Base-by-base conservation (phyloP, 1,284 basidiomycete genomes). In the Lignosus rhinocerotis region DNA sequence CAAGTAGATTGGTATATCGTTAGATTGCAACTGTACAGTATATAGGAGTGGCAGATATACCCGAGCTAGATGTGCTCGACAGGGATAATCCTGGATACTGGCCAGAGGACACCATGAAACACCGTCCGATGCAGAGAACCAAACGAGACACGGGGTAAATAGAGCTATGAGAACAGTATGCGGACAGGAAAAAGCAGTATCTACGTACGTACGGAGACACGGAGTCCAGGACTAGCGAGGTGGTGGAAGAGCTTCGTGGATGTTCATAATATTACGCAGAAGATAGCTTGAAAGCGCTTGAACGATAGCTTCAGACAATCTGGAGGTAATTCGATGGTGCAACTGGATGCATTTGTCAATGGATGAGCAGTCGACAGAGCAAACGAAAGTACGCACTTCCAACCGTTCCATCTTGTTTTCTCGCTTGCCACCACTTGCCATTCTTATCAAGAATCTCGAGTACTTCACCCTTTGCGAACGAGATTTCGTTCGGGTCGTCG, bases 351-450 rank as follows among this genome's bases (percentile, higher is more conserved):
- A 60, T 53, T 53, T 44, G 48, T 70, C 56, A 72, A 60, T 41
- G 17, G 41, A 21, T 11, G 16, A 10, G 43, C 17, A 14, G 4
- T 11, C 30, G 59, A 58, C 41, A 52, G 59, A 9, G 54, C 12
- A 4, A 55, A 19, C 2, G 10, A 21, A 14, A 21, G 17, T 5
- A 83, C 87, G 75, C 71, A 92, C 89, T 94, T 78, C 96, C 90
- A 64, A 87, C 78, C 59, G 85, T 78, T 51, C 95, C 96, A 69
- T 93, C 89, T 14, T 83, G 72, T 73, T 93, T 98, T 69, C 81
- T 88, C 46, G 94, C 94, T 73, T 96, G 94, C 93, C 93, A 98
- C 93, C 93, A 96, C 74, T 95, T 95, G 53, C 93, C 94, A 66
- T 88, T 85, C 73, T 93, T 96, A 76, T 99, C 97, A 53, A 96